These are phyloP conservation scores for Corchorus olitorius DNA, from an alignment of 345 rosid genomes.

Conservation along the genomic window DNA sequence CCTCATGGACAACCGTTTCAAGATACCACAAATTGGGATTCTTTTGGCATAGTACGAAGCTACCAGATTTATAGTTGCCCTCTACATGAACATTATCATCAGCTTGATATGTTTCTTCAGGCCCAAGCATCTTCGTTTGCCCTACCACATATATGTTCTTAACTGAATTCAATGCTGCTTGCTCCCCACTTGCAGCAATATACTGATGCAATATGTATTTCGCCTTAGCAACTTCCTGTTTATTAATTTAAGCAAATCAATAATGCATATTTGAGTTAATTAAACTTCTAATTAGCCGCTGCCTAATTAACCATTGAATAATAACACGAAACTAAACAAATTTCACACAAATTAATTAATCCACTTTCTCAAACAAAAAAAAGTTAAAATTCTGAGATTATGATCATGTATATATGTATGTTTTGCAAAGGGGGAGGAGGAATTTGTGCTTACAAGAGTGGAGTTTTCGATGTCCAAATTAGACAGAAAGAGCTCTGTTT, in stretches of 20 bases:
- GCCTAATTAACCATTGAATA: too few relatives aligned
- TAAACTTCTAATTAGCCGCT: too few relatives aligned
- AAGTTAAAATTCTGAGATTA: too few relatives aligned
- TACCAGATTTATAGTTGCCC: conserved; percentile 69
- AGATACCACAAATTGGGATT: conserved; percentile 84
- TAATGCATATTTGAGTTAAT: too few relatives aligned
- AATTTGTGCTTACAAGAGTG: neutral
- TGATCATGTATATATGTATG: too few relatives aligned
- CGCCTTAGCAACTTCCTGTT: conserved; percentile 76
- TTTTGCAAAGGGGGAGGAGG: too few relatives aligned
- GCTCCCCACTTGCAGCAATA: conserved; percentile 82
- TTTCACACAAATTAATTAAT: too few relatives aligned
- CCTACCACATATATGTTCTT: conserved; percentile 84
- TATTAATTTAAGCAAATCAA: neutral
- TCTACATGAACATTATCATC: conserved; percentile 46
- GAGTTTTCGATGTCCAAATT: neutral
- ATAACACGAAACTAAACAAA: too few relatives aligned
- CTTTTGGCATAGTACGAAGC: conserved; percentile 88
- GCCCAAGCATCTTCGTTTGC: conserved; percentile 77
- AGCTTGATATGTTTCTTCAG: conserved; percentile 61
- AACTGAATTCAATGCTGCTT: conserved; percentile 50
- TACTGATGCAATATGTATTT: conserved; percentile 84
- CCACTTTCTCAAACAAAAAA: too few relatives aligned
- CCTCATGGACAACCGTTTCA: conserved; percentile 66
- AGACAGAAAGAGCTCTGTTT: neutral